Base-by-base conservation (phyloP, 1,284 basidiomycete species). In the Dichomitus squalens region DNA sequence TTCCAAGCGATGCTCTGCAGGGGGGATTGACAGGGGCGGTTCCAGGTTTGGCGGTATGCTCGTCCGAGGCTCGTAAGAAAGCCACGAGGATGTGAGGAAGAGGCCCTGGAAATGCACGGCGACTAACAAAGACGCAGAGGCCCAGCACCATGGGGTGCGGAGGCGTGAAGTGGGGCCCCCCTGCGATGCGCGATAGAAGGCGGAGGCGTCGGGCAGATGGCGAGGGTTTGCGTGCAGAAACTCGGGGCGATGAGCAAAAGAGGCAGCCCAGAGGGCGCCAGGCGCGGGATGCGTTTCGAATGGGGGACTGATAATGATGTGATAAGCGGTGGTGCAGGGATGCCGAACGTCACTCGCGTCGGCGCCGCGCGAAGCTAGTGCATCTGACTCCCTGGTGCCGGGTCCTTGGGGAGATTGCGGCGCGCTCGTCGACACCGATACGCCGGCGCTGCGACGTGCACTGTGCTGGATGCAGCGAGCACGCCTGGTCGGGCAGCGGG, bases 251-350 rank as follows among this genome's bases (percentile, higher is more conserved):
- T 31, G 39, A 21, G 50, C 58, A 27, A 59, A 64, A 53, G 57
- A 52, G 61, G 63, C 46, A 63, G 52, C 44, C 21, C 29, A 27
- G 54, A 49, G 50, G 49, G 58, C 46, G 46, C 6, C 21, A 48
- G 38, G 34, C 52, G 50, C 55, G 49, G 11, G 44, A 18, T 12
- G 46, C 27, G 38, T 49, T 53, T 47, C 46, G 57, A 63, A 60
- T 41, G 48, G 65, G 65, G 65, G 61, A 64, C 57, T 66, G 60
- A 64, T 64, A 59, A 55, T 61, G 53, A 16, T n/a, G 46, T 46
- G 64, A 63, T 63, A 60, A 63, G 54, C 59, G 40, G 50, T 23
- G 35, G 50, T 29, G 35, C 40, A n/a, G 16, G 20, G 25, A 43
- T 57, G 62, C 43, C 43, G 43, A 44, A 41, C 23, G 40, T 44